Evolutionary conservation across 306 rosid species (phyloP).

Genomic region (Cucurbita maxima): DNA sequence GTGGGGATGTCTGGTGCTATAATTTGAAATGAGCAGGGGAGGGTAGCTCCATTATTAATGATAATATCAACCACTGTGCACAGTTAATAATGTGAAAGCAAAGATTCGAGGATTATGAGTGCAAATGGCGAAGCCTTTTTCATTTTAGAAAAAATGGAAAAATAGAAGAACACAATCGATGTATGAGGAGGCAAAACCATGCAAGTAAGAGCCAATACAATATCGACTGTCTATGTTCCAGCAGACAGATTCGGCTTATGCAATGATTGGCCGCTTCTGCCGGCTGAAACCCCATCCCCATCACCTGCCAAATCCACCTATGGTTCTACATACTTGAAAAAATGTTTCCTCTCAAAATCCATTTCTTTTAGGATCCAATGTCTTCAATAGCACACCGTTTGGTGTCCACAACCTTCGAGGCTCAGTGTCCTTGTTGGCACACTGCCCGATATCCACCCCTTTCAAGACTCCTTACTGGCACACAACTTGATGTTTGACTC

Average conservation of each 20-base stretch:
- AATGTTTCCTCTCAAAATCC: too few relatives aligned
- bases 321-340: too few relatives aligned
- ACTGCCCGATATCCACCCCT: too few relatives aligned
- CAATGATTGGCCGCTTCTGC: conserved; percentile 11
- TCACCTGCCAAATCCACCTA: too few relatives aligned
- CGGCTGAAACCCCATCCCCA: background rate
- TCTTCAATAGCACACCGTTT: too few relatives aligned
- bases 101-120: background rate
- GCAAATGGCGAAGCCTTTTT: background rate
- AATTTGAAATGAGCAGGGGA: background rate
- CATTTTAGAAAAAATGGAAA: background rate
- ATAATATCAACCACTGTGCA: background rate
- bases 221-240: conserved; percentile 14
- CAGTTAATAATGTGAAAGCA: background rate
- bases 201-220: conserved; percentile 16
- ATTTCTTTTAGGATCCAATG: too few relatives aligned
- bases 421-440: too few relatives aligned
- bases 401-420: too few relatives aligned
- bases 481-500: too few relatives aligned
- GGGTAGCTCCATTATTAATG: background rate
- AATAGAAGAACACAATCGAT: background rate
- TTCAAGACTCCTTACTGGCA: too few relatives aligned
- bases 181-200: conserved; percentile 14
- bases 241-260: conserved; percentile 7
- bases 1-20: background rate